Percentiles rank a stretch among this genome's conserved stretches.
phyloP scores from a whole-genome alignment of 495 filamentous ascomycete genomes.

The Penicillium goetzii region DNA sequence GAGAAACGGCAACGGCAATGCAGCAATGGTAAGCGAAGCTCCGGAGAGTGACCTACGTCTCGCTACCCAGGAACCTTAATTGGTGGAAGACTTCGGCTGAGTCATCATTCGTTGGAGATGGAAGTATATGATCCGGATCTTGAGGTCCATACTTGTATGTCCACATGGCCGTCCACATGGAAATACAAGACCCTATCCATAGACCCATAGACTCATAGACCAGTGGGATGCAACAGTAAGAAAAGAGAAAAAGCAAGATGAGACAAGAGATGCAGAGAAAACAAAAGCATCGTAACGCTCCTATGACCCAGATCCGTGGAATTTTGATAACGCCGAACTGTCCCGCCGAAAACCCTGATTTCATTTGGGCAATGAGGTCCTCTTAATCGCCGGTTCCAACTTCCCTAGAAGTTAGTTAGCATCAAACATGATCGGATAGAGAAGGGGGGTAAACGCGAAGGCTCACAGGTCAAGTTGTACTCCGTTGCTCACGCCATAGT shows the following conservation, averaged over 20 bases:
- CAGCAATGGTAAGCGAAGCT: slow-evolving; percentile 13
- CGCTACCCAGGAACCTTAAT: slow-evolving; percentile 8
- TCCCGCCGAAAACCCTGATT: slow-evolving; percentile 13
- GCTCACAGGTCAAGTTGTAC: slow-evolving; percentile 81
- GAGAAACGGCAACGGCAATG: slow-evolving; percentile 18
- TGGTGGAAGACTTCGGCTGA: slow-evolving; percentile 5
- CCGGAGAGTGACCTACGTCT: slow-evolving; percentile 19
- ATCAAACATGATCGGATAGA: not conserved
- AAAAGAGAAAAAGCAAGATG: not conserved
- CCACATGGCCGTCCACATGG: not conserved
- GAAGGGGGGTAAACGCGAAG: slow-evolving; percentile 15
- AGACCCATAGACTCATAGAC: not conserved
- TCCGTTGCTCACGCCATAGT: slow-evolving; percentile 88
- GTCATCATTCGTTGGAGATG: not conserved
- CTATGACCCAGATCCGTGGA: slow-evolving; percentile 10
- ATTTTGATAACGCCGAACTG: slow-evolving; percentile 19
- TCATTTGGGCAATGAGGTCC: slow-evolving; percentile 4
- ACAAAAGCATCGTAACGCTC: slow-evolving; percentile 12
- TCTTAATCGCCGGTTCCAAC: slow-evolving; percentile 77
- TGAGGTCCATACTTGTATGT: slow-evolving; percentile 1
- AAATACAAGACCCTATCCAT: not conserved
- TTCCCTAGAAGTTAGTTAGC: slow-evolving; percentile 52
- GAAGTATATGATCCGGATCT: not conserved
- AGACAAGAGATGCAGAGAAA: slow-evolving; percentile 12
- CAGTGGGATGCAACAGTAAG: not conserved